Evolutionary conservation across 805 yeast species (phyloP).

Genomic region (Ogataea ramenticola): DNA sequence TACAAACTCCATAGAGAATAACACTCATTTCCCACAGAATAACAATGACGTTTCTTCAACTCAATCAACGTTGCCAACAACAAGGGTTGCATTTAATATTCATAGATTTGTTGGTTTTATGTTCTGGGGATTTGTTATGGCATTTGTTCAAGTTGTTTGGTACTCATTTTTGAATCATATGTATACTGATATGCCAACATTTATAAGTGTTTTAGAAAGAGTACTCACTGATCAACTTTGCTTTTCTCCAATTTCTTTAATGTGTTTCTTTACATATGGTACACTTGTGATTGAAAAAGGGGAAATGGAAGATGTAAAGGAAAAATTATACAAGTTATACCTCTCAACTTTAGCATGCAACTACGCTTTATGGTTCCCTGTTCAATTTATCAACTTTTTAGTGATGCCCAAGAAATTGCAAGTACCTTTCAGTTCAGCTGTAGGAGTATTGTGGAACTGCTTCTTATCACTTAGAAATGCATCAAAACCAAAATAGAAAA

Average conservation of each 20-base stretch:
- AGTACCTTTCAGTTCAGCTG: constrained; percentile 81
- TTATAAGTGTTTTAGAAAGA: constrained; percentile 77
- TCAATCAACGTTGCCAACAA: too few species aligned
- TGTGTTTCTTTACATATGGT: constrained; percentile 76
- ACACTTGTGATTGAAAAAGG: constrained; percentile 77
- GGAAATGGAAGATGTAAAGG: constrained; percentile 51
- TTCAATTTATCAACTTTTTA: constrained; percentile 68
- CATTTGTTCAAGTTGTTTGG: constrained; percentile 86
- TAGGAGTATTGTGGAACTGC: constrained; percentile 93
- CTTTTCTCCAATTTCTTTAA: constrained; percentile 81
- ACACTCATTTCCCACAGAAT: too few species aligned
- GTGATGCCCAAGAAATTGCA: constrained; percentile 67
- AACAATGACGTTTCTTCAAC: too few species aligned
- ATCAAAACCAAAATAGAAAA: not conserved
- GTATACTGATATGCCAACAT: constrained; percentile 75
- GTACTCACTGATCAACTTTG: constrained; percentile 86
- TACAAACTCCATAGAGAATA: not conserved
- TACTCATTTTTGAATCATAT: constrained; percentile 71
- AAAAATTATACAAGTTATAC: constrained; percentile 60
- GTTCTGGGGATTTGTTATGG: constrained; percentile 79
- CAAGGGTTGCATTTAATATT: constrained; percentile 42
- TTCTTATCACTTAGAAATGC: constrained; percentile 79
- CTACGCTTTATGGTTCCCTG: constrained; percentile 76
- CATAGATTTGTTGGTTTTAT: constrained; percentile 71
- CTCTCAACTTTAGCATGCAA: constrained; percentile 60